These are phyloP conservation scores for Dictyostelium discoideum DNA, from an alignment of 78 protist genomes.

Conservation along the genomic window dicty_2.7 NC_007088.5:2403001-2403500, in stretches of 20 bases:
- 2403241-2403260: neutral
- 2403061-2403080: constrained; percentile 1
- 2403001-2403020: neutral
- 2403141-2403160: neutral
- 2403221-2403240: neutral
- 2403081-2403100: neutral
- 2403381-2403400: neutral
- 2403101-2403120: neutral
- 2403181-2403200: neutral
- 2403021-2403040: neutral
- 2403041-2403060: neutral
- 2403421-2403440: no score
- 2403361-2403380: neutral
- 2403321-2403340: neutral
- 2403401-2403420: neutral
- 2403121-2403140: neutral
- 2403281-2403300: neutral
- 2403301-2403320: neutral
- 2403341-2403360: neutral
- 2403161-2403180: neutral
- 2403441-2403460: neutral
- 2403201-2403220: neutral
- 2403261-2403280: neutral
- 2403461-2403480: neutral
- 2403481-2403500: neutral